Percentiles rank a stretch among this genome's conserved stretches.
Conservation (phyloP, 495 filamentous ascomycete genomes). For the Lophium mytilinum region DNA sequence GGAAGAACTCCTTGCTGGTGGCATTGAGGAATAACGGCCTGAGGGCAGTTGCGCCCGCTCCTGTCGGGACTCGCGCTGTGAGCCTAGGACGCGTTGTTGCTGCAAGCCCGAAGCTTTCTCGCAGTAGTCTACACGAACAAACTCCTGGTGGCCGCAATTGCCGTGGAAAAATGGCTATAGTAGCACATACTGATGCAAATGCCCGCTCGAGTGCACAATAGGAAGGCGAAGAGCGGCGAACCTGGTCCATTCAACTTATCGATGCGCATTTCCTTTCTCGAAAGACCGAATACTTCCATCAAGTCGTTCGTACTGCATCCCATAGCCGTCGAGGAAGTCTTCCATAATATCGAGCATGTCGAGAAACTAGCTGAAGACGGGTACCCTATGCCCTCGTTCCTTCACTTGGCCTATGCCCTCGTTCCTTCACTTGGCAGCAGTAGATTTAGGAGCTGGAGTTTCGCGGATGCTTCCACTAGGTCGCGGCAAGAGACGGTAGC, state of each 20-base stretch:
- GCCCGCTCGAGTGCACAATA: too few species aligned
- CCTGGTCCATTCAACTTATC: constrained; percentile 84
- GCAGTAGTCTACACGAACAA: constrained; percentile 12
- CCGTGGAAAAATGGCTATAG: constrained; percentile 20
- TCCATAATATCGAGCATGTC: constrained; percentile 82
- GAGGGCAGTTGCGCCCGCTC: neutral
- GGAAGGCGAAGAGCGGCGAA: constrained; percentile 77
- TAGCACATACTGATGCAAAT: constrained; percentile 17
- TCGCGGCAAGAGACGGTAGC: constrained; percentile 56
- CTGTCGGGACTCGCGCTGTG: neutral
- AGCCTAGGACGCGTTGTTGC: neutral
- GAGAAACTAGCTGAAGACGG: constrained; percentile 95
- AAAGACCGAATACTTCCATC: constrained; percentile 74
- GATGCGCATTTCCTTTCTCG: constrained; percentile 87
- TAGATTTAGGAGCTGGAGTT: constrained; percentile 59
- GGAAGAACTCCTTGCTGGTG: too few species aligned
- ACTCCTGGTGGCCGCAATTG: constrained; percentile 20
- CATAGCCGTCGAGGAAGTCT: constrained; percentile 73
- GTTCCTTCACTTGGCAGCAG: too few species aligned
- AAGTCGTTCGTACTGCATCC: constrained; percentile 64
- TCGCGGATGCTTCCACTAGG: constrained; percentile 69
- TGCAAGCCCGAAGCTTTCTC: constrained; percentile 7
- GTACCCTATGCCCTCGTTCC: constrained; percentile 79
- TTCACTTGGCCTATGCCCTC: too few species aligned
- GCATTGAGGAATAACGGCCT: neutral